A percentile compares a stretch with the other conserved stretches of the same genome.
phyloP scores from a whole-genome alignment of 768 basidiomycete genomes.

The button mushroom (Agaricus bisporus) region DNA sequence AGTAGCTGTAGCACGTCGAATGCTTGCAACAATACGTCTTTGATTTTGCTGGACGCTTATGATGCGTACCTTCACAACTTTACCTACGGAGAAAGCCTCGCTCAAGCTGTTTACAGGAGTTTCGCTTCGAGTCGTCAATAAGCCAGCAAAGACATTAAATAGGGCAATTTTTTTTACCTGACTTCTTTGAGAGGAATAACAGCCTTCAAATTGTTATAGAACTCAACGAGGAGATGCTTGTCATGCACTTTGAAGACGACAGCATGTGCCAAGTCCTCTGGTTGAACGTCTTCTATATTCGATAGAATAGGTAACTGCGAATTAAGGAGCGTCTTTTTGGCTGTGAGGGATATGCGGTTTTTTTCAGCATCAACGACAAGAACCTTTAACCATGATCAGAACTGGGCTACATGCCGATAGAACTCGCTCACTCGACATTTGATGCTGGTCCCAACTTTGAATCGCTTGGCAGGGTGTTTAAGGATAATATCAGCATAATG shows the following conservation, averaged over 20 bases:
- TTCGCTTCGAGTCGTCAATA: constrained; percentile 45
- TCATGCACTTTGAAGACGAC: constrained; percentile 81
- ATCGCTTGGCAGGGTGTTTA: constrained; percentile 88
- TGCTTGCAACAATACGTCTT: constrained; percentile 72
- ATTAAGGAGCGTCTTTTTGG: constrained; percentile 86
- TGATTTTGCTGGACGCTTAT: constrained; percentile 53
- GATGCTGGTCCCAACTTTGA: constrained; percentile 75
- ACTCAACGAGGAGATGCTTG: constrained; percentile 79
- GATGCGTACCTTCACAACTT: constrained; percentile 80
- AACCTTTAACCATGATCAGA: constrained; percentile 39
- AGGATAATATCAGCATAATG: constrained; percentile 95
- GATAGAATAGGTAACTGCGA: constrained; percentile 70
- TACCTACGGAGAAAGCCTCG: constrained; percentile 70
- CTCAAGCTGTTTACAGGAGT: constrained; percentile 46
- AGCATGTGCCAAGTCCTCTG: constrained; percentile 71
- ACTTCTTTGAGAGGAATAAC: constrained; percentile 76
- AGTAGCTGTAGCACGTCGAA: constrained; percentile 66
- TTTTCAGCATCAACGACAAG: constrained; percentile 76
- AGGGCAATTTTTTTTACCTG: constrained; percentile 39
- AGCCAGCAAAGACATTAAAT: neutral
- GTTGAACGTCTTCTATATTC: constrained; percentile 56
- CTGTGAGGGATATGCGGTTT: constrained; percentile 78
- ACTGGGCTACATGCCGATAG: neutral
- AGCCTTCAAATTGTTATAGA: constrained; percentile 86
- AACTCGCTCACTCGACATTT: constrained; percentile 69